These are phyloP conservation scores for Coemansia sp. DNA, from an alignment of 192 early-diverging fungal species.

Conservation along the genomic window DNA sequence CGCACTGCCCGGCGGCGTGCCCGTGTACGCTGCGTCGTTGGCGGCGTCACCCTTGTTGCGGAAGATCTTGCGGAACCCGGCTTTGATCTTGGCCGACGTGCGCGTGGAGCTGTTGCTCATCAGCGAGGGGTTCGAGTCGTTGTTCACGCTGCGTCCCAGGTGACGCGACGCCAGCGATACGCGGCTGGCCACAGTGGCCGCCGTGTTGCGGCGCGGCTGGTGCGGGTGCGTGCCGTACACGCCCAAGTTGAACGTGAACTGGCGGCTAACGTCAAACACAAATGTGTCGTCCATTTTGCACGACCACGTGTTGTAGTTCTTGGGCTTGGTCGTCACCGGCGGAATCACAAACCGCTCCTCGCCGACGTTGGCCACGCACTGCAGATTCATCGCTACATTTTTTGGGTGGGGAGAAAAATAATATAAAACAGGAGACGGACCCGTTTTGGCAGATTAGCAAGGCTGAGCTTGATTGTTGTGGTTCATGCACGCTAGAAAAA, in stretches of 20 bases:
- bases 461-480: background rate
- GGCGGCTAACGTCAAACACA: conserved; percentile 48
- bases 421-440: background rate
- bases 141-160: conserved; percentile 14
- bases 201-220: conserved; percentile 10
- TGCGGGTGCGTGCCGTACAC: conserved; percentile 37
- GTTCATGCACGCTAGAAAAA: no score
- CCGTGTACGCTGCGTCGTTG: conserved; percentile 29
- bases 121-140: conserved; percentile 40
- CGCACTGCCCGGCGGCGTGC: conserved; percentile 9
- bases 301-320: conserved; percentile 38
- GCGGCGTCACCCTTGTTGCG: conserved; percentile 35
- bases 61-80: conserved; percentile 46
- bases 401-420: background rate
- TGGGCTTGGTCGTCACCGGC: conserved; percentile 34
- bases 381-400: conserved; percentile 40
- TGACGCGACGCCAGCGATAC: conserved; percentile 27
- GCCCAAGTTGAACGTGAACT: conserved; percentile 47
- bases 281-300: conserved; percentile 51
- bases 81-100: conserved; percentile 35
- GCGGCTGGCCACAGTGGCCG: conserved; percentile 14
- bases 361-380: conserved; percentile 46
- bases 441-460: background rate
- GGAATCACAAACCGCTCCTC: conserved; percentile 49
- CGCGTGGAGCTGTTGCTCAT: conserved; percentile 24